Conservation (phyloP, 2,329 filamentous ascomycete species). For the Xylaria sp. region DNA sequence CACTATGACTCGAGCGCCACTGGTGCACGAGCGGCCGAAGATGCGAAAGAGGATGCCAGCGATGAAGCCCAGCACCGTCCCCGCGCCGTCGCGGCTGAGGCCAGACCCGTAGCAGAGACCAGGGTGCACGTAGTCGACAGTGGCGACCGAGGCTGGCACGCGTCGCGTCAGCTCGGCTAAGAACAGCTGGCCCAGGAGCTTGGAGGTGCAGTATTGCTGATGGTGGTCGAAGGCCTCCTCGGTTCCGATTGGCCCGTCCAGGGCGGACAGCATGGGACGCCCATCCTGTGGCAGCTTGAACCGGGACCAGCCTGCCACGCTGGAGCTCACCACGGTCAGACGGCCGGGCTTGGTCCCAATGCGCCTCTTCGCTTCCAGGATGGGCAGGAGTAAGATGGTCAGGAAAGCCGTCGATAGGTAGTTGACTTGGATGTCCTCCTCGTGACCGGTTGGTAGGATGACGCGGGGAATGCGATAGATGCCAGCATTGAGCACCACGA, state of each 20-base stretch:
- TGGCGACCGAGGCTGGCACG: conserved; percentile 40
- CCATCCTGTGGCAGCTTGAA: conserved; percentile 21
- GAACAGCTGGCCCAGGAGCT: conserved; percentile 49
- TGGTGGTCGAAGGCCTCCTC: conserved; percentile 17
- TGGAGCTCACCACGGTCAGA: conserved; percentile 48
- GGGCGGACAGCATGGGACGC: conserved; percentile 12
- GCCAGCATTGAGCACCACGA: conserved; percentile 54
- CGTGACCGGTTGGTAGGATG: conserved; percentile 44
- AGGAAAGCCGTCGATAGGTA: conserved; percentile 64
- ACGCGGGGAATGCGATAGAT: conserved; percentile 40
- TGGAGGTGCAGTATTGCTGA: conserved; percentile 43
- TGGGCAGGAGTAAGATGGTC: conserved; percentile 59
- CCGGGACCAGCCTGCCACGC: conserved; percentile 31
- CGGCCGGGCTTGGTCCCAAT: conserved; percentile 17
- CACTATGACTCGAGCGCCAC: conserved; percentile 25
- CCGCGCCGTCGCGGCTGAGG: conserved; percentile 30
- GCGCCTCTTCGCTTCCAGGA: conserved; percentile 53
- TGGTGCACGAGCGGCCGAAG: conserved; percentile 27
- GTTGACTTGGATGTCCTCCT: conserved; percentile 62
- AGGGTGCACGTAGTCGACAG: conserved; percentile 35
- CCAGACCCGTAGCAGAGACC: conserved; percentile 35
- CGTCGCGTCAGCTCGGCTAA: conserved; percentile 46
- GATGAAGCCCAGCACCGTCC: conserved; percentile 28
- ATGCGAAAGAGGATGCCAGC: conserved; percentile 25
- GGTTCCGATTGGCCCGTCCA: conserved; percentile 15